Evolutionary conservation across 495 filamentous ascomycete genomes (phyloP), one percentile per base, ranked within the genome.

Genomic region (Trichoderma reesei): DNA sequence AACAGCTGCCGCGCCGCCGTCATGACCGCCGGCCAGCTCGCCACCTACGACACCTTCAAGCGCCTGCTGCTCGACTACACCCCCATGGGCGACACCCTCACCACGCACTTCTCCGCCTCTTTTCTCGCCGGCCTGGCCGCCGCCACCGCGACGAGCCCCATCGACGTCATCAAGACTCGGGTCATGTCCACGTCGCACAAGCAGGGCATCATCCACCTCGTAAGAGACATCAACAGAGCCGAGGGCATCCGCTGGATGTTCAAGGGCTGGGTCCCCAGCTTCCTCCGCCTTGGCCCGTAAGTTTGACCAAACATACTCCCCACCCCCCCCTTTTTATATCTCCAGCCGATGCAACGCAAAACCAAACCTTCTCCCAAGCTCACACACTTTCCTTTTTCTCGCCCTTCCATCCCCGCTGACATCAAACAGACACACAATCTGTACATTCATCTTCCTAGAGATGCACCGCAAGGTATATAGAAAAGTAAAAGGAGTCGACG

Each of bases 151-250:
- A 97, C 93, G 75, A 92, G 88, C 42, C 94, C 94, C 1, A 91
- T 97, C 10, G 94, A 98, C 72, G 94, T 98, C 9, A 90, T 98
- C 78, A 98, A 98, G 83, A 98, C 93, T 37, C 80, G 94, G 2
- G 84, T 98, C 39, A 98, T 98, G 94, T 88, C 83, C 60, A 84
- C 90, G 3, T 80, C 81, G 37, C 79, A 77, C 63, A 85, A 81
- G 41, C 82, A 86, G 61, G 82, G 82, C 42, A 78, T 93, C 18
- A 66, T 79, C 7, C 72, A 77, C 60, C 68, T 92, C 20, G 70
- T 95, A 67, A 72, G 75, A 6, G 86, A 91, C 44, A 89, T 92
- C 37, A 87, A 85, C 66, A 84, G 80, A 67, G 82, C 85, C 62
- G 92, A 98, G 73, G 93, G 93, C 36, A 73, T 90, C 56, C 73